Evolutionary conservation across 805 yeast species (phyloP).

Genomic region (Peterozyma xylosa): DNA sequence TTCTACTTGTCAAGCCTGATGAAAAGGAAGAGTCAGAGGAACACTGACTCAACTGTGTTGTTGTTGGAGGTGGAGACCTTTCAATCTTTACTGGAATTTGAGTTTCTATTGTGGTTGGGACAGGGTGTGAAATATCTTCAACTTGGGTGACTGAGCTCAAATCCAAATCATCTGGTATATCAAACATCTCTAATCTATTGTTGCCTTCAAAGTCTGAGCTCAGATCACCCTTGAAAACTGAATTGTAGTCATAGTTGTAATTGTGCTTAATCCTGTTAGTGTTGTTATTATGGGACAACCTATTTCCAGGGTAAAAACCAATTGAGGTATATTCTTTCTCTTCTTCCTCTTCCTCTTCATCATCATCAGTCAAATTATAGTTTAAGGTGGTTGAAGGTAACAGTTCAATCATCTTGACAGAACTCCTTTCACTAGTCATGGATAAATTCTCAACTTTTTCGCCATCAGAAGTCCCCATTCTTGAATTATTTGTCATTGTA

Average conservation of each 20-base stretch:
- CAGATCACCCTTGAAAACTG: conserved; percentile 54
- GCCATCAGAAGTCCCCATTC: no score
- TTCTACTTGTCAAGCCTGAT: conserved; percentile 1
- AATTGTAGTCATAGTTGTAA: conserved; percentile 59
- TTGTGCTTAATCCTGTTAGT: conserved; percentile 70
- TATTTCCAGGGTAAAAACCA: conserved; percentile 27
- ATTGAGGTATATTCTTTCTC: conserved; percentile 19
- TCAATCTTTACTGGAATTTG: not conserved
- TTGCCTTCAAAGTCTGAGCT: conserved; percentile 12
- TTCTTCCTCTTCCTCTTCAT: conserved; percentile 48
- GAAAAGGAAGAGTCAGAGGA: not conserved
- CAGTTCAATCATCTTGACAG: conserved; percentile 55
- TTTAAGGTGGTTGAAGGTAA: conserved; percentile 85
- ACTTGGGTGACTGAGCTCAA: conserved; percentile 15
- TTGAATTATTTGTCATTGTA: not conserved
- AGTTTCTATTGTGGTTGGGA: not conserved
- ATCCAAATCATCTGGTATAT: conserved; percentile 34
- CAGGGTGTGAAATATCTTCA: conserved; percentile 13
- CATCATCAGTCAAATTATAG: conserved; percentile 57
- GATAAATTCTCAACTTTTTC: conserved; percentile 25
- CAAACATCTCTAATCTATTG: conserved; percentile 18
- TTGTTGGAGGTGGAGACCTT: not conserved
- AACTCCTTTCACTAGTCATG: conserved; percentile 4
- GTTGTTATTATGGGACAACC: conserved; percentile 65
- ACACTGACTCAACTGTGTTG: not conserved